Base-by-base conservation (phyloP, 768 basidiomycete species). In the Russula ochroleuca region DNA sequence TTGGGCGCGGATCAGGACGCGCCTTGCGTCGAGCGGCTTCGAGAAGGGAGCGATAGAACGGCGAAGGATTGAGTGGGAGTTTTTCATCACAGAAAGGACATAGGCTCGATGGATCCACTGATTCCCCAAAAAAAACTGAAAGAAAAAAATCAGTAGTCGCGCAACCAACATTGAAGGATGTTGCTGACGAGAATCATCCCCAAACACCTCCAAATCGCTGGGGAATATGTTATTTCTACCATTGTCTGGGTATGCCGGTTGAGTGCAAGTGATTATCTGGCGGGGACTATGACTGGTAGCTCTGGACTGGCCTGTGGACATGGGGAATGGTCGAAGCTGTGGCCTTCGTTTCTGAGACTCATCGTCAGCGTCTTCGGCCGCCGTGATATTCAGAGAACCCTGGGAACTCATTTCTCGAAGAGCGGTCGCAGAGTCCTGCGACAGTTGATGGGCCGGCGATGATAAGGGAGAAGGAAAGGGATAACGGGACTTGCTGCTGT, bases 41-140 rank as follows among this genome's bases (percentile, higher is more conserved):
- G 14, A 92, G 76, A 21, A 94, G 77, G 6, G 75, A 75, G n/a
- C 70, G 69, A 35, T 93, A 78, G 25, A 79, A 74, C 1, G 84
- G 81, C 0, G 90, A 87, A 5, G 87, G 87, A 4, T 77, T 73
- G 2, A 77, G 63, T 0, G 92, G 92, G 13, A 92, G 78, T 0
- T 76, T 80, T 21, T 82, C 80, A 68, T 94, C 92, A 66, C 92
- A 94, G 72, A 87, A 94, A 0, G 92, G 90, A 70, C 92, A 94
- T 2, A 92, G 74, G 1, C 78, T 85, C 7, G 77, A 78, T 13
- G 90, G 90, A 67, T 93, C 90, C 7, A 78, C 75, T 21, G 72
- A 67, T 3, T 80, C 75, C 40, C 79, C 78, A 31, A 83, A 72
- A 11, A 83, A 80, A 49, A 86, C 85, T 88, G 64, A 14, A 28